Evolutionary conservation across 2,329 filamentous ascomycete genomes (phyloP).

Genomic region (Salinomyces thailandicus): DNA sequence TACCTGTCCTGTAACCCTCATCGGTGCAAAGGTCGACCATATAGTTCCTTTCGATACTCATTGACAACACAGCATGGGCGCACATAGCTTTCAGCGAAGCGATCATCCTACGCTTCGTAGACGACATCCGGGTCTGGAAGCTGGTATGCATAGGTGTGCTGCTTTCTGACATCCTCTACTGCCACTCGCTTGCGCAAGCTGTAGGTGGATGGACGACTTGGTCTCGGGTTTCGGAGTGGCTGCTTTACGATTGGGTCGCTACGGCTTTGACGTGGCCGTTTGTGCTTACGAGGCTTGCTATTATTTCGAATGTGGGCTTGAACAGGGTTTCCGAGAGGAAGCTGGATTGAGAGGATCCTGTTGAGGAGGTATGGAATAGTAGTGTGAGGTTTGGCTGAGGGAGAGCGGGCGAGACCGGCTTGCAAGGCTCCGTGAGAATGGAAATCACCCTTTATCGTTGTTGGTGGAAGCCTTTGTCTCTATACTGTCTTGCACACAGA

Average conservation of each 20-base stretch:
- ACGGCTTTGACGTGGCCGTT: constrained; percentile 22
- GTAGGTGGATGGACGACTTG: constrained; percentile 21
- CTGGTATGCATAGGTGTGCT: constrained; percentile 20
- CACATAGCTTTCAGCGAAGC: constrained; percentile 21
- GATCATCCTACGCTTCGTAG: constrained; percentile 20
- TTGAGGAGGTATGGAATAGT: not conserved
- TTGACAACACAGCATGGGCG: constrained; percentile 10
- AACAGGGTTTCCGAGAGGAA: not conserved
- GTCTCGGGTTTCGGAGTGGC: constrained; percentile 16
- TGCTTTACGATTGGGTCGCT: constrained; percentile 18
- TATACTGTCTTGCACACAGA: too few relatives aligned
- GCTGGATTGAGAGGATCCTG: not conserved
- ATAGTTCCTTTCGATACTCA: too few relatives aligned
- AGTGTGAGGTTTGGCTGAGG: not conserved
- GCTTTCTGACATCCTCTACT: constrained; percentile 17
- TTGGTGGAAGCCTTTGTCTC: too few relatives aligned
- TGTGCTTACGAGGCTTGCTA: constrained; percentile 18
- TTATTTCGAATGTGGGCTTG: constrained; percentile 8
- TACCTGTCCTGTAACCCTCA: too few relatives aligned
- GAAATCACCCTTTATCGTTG: too few relatives aligned
- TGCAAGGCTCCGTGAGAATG: too few relatives aligned
- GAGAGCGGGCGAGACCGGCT: too few relatives aligned
- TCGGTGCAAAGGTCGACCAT: too few relatives aligned
- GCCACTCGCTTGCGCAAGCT: constrained; percentile 18
- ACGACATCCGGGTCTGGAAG: constrained; percentile 21